Evolutionary conservation across 2,329 filamentous ascomycete genomes (phyloP).

Genomic region (Xylaria sp.): DNA sequence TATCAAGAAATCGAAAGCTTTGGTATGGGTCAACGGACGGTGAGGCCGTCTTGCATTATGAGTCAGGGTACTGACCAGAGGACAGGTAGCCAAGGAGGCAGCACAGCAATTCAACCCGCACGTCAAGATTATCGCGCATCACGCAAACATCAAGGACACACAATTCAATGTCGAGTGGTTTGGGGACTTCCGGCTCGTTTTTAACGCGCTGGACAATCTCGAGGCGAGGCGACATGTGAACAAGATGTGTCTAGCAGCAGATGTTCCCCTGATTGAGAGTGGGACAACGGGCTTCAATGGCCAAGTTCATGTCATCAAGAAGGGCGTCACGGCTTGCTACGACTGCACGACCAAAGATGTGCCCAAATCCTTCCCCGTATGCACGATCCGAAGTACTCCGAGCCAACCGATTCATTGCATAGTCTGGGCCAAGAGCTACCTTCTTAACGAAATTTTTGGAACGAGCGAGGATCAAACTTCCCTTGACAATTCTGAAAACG

Average conservation of each 20-base stretch:
- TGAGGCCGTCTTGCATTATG: not conserved
- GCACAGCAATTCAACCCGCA: conserved; percentile 88
- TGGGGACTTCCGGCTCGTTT: conserved; percentile 77
- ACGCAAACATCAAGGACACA: conserved; percentile 91
- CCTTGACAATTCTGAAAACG: conserved; percentile 78
- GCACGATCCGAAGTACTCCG: conserved; percentile 94
- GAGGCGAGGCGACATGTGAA: conserved; percentile 95
- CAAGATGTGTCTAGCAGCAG: conserved; percentile 91
- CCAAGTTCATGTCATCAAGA: conserved; percentile 95
- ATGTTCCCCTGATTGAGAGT: conserved; percentile 91
- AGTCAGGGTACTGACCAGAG: conserved; percentile 25
- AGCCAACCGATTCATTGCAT: conserved; percentile 98
- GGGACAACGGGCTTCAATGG: conserved; percentile 98
- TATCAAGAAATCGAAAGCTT: conserved; percentile 94
- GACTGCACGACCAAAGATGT: conserved; percentile 89
- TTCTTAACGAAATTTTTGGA: conserved; percentile 93
- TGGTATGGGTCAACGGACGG: conserved; percentile 59
- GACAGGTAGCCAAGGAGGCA: conserved; percentile 86
- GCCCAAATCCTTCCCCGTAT: conserved; percentile 92
- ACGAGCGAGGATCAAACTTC: conserved; percentile 83
- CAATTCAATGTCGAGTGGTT: conserved; percentile 92
- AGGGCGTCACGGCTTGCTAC: conserved; percentile 91
- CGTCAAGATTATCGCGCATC: conserved; percentile 83
- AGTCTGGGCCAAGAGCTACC: conserved; percentile 96
- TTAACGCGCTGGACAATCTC: conserved; percentile 96